phyloP scores from a whole-genome alignment of 1,139 yeast genomes.

The Petasospora fabianii region DNA sequence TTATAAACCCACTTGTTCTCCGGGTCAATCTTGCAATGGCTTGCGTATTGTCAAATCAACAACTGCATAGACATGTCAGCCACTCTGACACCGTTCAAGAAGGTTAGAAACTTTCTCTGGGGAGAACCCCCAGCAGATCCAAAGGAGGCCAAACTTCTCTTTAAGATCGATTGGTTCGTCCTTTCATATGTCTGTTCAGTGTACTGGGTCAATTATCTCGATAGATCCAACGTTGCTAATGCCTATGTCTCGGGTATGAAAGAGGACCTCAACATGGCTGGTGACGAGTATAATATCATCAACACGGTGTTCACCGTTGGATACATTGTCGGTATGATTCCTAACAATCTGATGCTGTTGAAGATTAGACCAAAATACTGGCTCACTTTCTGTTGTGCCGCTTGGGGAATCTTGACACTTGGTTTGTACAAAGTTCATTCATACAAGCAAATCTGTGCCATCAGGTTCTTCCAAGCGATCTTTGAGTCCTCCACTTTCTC shows the following conservation, averaged over 20 bases:
- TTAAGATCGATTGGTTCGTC: slow-evolving; percentile 55
- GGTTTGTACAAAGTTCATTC: slow-evolving; percentile 44
- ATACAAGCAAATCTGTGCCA: slow-evolving; percentile 44
- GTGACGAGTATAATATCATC: slow-evolving; percentile 46
- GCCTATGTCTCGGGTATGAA: slow-evolving; percentile 65
- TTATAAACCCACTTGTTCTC: too few species aligned
- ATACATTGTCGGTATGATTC: slow-evolving; percentile 54
- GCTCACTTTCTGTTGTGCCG: slow-evolving; percentile 50
- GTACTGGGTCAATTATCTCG: slow-evolving; percentile 55
- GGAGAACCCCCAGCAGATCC: slow-evolving; percentile 39
- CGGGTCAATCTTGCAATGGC: too few species aligned
- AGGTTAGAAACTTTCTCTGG: slow-evolving; percentile 32
- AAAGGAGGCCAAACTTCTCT: slow-evolving; percentile 38
- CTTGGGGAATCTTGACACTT: slow-evolving; percentile 54
- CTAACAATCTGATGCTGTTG: slow-evolving; percentile 49
- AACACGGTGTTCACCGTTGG: slow-evolving; percentile 60
- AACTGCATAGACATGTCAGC: neutral
- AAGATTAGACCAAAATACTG: slow-evolving; percentile 51
- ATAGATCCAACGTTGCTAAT: slow-evolving; percentile 45
- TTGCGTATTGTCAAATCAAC: too few species aligned
- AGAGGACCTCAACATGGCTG: slow-evolving; percentile 47
- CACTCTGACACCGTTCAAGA: slow-evolving; percentile 8
- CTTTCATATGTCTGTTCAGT: slow-evolving; percentile 48
- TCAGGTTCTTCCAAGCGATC: slow-evolving; percentile 52
- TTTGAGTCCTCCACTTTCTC: slow-evolving; percentile 54